phyloP scores from a whole-genome alignment of 352 stramenopile genomes.

The Pythium grandisporangium region DNA sequence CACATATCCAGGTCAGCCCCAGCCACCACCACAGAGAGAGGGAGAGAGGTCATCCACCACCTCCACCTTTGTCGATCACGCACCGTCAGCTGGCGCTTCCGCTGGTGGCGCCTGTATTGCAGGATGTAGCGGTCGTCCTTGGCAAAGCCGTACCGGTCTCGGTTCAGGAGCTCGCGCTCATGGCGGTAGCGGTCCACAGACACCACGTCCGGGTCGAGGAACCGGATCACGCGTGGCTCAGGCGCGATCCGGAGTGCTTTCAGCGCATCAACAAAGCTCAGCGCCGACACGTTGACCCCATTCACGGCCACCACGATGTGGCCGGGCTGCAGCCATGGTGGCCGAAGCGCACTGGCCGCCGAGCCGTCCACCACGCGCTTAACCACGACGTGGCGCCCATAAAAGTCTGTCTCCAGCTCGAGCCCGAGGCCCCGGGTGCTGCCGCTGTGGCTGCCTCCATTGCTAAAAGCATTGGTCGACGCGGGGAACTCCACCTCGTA shows the following conservation, averaged over 20 bases:
- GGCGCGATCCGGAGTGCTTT: conserved; percentile 12
- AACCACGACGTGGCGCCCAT: conserved; percentile 33
- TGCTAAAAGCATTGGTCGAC: not conserved
- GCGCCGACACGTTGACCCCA: conserved; percentile 18
- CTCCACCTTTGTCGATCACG: too few relatives aligned
- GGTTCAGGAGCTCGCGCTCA: conserved; percentile 26
- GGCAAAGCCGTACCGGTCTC: conserved; percentile 48
- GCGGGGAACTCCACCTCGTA: conserved; percentile 53
- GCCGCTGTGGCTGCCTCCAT: not conserved
- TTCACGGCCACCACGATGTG: conserved; percentile 46
- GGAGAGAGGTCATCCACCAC: too few relatives aligned
- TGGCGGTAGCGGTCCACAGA: conserved; percentile 19
- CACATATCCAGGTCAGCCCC: not conserved
- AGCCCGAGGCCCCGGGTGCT: conserved; percentile 25
- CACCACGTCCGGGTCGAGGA: conserved; percentile 30
- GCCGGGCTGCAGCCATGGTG: conserved; percentile 16
- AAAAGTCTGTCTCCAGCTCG: conserved; percentile 51
- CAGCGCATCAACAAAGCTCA: conserved; percentile 27
- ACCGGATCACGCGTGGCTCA: conserved; percentile 28
- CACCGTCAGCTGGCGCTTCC: conserved; percentile 26
- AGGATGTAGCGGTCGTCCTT: conserved; percentile 52
- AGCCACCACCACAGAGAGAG: not conserved
- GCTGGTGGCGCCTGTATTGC: conserved; percentile 26
- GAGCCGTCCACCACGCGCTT: conserved; percentile 24
- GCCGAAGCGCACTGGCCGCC: conserved; percentile 18